phyloP scores from a whole-genome alignment of 1,284 basidiomycete genomes.

The Heterobasidion occidentale region DNA sequence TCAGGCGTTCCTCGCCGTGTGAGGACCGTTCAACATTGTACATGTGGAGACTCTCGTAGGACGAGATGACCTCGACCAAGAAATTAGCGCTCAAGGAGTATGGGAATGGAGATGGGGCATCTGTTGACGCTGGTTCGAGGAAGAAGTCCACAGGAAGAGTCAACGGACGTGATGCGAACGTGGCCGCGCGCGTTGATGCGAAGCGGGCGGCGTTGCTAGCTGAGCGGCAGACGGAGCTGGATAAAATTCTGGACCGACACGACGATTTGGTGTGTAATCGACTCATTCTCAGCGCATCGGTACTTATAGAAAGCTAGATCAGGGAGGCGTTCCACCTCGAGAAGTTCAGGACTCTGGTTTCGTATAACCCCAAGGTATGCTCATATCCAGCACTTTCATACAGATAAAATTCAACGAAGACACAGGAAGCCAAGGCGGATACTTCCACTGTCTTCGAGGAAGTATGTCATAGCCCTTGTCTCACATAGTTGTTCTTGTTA shows the following conservation, averaged over 20 bases:
- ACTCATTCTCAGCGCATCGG: too few relatives aligned
- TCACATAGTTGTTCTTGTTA: constrained; percentile 4
- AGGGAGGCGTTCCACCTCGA: constrained; percentile 85
- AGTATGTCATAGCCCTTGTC: constrained; percentile 31
- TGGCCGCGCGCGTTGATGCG: constrained; percentile 6
- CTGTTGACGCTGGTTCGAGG: too few relatives aligned
- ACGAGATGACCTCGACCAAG: constrained; percentile 3
- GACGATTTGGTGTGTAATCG: constrained; percentile 59
- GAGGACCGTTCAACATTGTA: background rate
- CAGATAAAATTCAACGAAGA: background rate
- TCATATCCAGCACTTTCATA: background rate
- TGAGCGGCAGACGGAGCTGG: constrained; percentile 42
- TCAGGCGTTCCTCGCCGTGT: constrained; percentile 1
- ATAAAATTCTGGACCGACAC: constrained; percentile 56
- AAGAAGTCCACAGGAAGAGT: background rate
- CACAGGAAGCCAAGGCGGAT: constrained; percentile 66
- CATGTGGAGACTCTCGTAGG: background rate
- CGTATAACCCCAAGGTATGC: constrained; percentile 67
- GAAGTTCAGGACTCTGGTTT: constrained; percentile 64
- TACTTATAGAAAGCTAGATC: constrained; percentile 33
- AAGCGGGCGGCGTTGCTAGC: constrained; percentile 8
- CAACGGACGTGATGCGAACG: background rate
- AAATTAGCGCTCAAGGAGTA: background rate
- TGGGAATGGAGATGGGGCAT: background rate
- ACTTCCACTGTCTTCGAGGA: constrained; percentile 66